A percentile compares a stretch with the other conserved stretches of the same genome.
phyloP scores from a whole-genome alignment of 2,329 filamentous ascomycete genomes.

The Cladosporium sp. region DNA sequence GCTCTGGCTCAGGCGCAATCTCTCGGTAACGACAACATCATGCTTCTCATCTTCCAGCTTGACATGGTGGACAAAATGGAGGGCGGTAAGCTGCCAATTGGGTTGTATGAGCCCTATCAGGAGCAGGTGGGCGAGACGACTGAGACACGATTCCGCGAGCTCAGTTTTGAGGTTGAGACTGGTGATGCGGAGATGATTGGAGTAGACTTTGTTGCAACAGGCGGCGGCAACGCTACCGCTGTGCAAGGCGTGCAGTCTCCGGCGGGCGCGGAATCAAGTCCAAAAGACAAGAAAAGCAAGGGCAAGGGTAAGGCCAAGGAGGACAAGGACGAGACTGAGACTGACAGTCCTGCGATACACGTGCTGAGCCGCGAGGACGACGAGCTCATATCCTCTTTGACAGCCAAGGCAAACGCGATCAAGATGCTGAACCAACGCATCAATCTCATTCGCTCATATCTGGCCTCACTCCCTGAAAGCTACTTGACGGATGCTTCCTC shows the following conservation, averaged over 20 bases:
- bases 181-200: constrained; percentile 97
- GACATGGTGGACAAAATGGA: constrained; percentile 50
- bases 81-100: constrained; percentile 79
- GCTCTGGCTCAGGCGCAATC: constrained; percentile 67
- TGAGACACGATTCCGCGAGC: constrained; percentile 71
- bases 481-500: constrained; percentile 49
- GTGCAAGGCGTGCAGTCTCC: constrained; percentile 28
- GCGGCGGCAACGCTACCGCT: constrained; percentile 73
- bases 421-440: constrained; percentile 74
- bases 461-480: constrained; percentile 65
- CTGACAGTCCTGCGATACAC: constrained; percentile 29
- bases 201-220: constrained; percentile 85
- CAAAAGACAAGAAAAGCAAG: constrained; percentile 31
- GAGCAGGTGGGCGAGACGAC: constrained; percentile 58
- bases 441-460: constrained; percentile 59
- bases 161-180: constrained; percentile 85
- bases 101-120: constrained; percentile 76
- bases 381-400: constrained; percentile 64
- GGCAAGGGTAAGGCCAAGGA: constrained; percentile 32
- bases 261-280: constrained; percentile 33
- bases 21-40: constrained; percentile 68
- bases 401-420: constrained; percentile 84
- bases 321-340: constrained; percentile 38
- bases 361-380: constrained; percentile 57
- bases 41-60: constrained; percentile 84